Evolutionary conservation across 2,329 filamentous ascomycete species (phyloP).

Genomic region (Botrytis cinerea): DNA sequence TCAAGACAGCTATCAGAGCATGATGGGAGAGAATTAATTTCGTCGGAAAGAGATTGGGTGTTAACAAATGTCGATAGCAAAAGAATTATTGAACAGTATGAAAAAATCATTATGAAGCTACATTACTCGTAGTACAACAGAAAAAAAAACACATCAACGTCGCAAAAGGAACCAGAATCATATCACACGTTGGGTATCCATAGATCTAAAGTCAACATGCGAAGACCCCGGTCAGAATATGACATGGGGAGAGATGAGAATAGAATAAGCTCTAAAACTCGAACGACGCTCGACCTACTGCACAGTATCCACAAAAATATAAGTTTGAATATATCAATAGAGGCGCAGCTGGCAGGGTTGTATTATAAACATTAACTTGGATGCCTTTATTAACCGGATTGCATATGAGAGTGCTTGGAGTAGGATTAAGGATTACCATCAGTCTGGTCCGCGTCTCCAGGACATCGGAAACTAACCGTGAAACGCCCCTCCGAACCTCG

Average conservation of each 20-base stretch:
- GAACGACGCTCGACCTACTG: background rate
- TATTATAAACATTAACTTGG: background rate
- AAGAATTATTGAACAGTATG: conserved; percentile 6
- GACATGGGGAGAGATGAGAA: conserved; percentile 16
- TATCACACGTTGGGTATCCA: conserved; percentile 6
- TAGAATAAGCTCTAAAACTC: conserved; percentile 13
- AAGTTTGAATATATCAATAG: background rate
- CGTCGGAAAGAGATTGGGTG: conserved; percentile 15
- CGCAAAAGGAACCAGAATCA: background rate
- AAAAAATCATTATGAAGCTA: conserved; percentile 18
- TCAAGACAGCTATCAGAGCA: conserved; percentile 21
- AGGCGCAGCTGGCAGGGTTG: background rate
- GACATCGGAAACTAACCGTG: conserved; percentile 6
- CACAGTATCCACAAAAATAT: background rate
- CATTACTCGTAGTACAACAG: conserved; percentile 7
- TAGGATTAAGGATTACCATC: conserved; percentile 12
- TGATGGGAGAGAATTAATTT: conserved; percentile 19
- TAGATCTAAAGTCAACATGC: conserved; percentile 7
- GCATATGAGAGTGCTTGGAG: background rate
- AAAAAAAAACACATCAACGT: conserved; percentile 8
- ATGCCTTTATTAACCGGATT: background rate
- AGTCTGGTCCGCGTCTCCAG: conserved; percentile 12
- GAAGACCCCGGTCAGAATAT: background rate
- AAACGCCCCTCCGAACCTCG: background rate
- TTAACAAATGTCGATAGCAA: background rate